Percentiles rank a stretch among this genome's conserved stretches.
Conservation (phyloP, 495 filamentous ascomycete genomes). For the Daldinia loculata region DNA sequence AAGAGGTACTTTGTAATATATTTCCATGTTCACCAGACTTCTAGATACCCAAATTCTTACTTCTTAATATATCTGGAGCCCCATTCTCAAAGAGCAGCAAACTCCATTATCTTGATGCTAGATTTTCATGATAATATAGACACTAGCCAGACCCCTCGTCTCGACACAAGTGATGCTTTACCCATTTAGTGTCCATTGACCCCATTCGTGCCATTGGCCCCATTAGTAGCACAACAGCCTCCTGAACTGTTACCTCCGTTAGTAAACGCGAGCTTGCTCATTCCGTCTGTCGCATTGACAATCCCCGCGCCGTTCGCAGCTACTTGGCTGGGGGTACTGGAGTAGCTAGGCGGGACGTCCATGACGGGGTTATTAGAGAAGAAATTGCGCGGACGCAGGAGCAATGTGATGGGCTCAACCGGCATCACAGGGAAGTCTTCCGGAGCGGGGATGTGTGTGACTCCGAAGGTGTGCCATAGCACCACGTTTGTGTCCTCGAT, state of each 20-base stretch:
- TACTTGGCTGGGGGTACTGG: conserved; percentile 76
- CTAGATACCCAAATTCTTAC: background rate
- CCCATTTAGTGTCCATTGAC: conserved; percentile 33
- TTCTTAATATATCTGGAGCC: background rate
- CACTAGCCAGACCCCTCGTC: background rate
- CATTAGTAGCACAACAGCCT: conserved; percentile 42
- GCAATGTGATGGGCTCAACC: conserved; percentile 84
- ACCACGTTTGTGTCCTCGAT: conserved; percentile 90
- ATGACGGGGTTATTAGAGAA: conserved; percentile 85
- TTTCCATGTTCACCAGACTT: background rate
- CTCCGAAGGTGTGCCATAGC: conserved; percentile 95
- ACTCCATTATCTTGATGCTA: background rate
- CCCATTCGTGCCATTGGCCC: conserved; percentile 26
- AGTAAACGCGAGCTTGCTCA: conserved; percentile 56
- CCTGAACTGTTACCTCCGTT: conserved; percentile 35
- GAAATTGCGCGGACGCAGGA: conserved; percentile 88
- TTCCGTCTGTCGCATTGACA: conserved; percentile 55
- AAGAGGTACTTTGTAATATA: no score
- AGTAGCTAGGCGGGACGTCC: conserved; percentile 85
- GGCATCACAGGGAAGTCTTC: conserved; percentile 98
- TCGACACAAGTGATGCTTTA: background rate
- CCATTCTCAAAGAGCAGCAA: background rate
- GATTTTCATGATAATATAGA: no score
- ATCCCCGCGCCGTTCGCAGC: conserved; percentile 58
- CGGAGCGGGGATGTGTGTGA: conserved; percentile 90